Base-by-base conservation (phyloP, 176 grass and related monocot species). In the Phragmites australis region DNA sequence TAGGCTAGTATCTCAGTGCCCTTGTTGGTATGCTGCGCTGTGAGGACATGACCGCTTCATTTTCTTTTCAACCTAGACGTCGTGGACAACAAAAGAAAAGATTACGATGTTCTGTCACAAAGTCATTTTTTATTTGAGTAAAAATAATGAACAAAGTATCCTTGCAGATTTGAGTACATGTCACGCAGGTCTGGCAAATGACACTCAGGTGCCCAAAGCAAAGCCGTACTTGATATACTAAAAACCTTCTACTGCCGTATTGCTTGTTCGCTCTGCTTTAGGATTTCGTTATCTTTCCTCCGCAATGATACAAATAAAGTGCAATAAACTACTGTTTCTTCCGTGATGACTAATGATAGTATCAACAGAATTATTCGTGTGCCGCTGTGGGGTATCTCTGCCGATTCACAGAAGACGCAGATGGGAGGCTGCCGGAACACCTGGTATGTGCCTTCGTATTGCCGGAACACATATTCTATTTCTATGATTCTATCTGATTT, bases 321-420 rank as follows among this genome's bases (percentile, higher is more conserved):
- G 37, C 4, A 8, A 26, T 32, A 22, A 31, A 48, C 37, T 81
- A 30, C 2, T 6, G 18, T 4, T 66, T 55, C 57, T 54, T 64
- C 37, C 7, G 25, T 65, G 34, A 56, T 40, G 25, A 56, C 69
- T 90, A 48, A 84, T 42, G 18, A n/a, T 27, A 75, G 76, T 69
- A n/a, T 84, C 77, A 74, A 72, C 82, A 97, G 94, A 89, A 93
- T 65, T 89, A 80, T 68, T 82, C 87, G 50, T 72, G 61, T 44
- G 54, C 54, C 43, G 91, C 88, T 27, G 91, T 97, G 25, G 77
- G 74, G 61, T 91, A 85, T 26, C 94, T 97, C 45, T 88, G 89
- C 74, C 73, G 89, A 73, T 93, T 91, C 75, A 70, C 91, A 46
- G 84, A 93, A 72, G 63, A 87, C 50, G 81, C 83, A 55, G 86